Evolutionary conservation across 345 rosid genomes (phyloP), one percentile per base, ranked within the genome.

Genomic region (Citrus inodora): DNA sequence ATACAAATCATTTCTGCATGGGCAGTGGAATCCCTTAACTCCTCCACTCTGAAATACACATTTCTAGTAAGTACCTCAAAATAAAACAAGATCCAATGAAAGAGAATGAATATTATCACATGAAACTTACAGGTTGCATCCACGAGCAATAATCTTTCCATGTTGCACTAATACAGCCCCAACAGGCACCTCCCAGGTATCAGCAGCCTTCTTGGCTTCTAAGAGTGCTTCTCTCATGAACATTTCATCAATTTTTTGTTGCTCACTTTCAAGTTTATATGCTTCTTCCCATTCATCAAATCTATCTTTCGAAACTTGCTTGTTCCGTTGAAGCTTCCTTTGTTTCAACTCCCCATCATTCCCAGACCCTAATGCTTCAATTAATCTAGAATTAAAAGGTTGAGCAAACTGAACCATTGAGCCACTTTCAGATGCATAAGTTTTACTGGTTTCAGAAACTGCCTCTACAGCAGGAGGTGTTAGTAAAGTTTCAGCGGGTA

Each of bases 221-320:
- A 87, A 65, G 42, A 96, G 74, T 3, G 99, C 99, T 87, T 96
- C 99, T 83, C 88, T 90, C 99, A 96, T 94, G 86, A 90, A 96
- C 81, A 90, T 88, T 82, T 92, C 98, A 83, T 96, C 99, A 67
- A 76, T 68, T 83, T 82, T 89, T 32, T 85, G 87, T 87, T 87
- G 97, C 85, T 92, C 97, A 16, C 86, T 82, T 81, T 96, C 97
- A 73, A 80, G 81, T 74, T 66, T 79, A 80, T 89, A 90, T 48
- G 98, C 99, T 80, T 96, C 98, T 87, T 96, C 99, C 99, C 99
- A 96, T 66, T 94, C 97, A 74, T 94, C 98, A 86, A 92, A 96
- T 80, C 87, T 90, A 78, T 96, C 95, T 62, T 85, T 89, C 33
- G 83, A 72, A 42, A 94, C 94, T 81, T 94, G 98, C 78, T 85